Percentiles rank a stretch among this genome's conserved stretches.
Evolutionary conservation across 371 early-diverging fungal species (phyloP).

Genomic region (Dichotomocladium elegans): DNA sequence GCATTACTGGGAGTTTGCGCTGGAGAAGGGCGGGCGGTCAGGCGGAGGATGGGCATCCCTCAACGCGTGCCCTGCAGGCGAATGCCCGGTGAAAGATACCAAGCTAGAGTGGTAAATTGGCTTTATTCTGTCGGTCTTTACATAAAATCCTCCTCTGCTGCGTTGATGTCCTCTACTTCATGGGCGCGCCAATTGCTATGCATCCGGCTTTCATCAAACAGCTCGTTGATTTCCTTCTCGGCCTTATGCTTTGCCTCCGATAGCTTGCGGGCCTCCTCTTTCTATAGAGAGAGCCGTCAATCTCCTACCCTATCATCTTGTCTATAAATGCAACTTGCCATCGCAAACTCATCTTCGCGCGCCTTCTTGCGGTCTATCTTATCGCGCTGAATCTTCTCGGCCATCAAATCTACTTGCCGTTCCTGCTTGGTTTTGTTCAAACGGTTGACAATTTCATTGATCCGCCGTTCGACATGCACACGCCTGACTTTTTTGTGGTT

Average conservation of each 20-base stretch:
- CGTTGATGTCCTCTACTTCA: conserved; percentile 54
- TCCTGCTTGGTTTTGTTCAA: conserved; percentile 91
- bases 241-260: conserved; percentile 38
- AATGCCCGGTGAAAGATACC: conserved; percentile 4
- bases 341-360: conserved; percentile 47
- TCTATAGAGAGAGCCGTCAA: conserved; percentile 15
- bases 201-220: conserved; percentile 60
- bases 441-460: conserved; percentile 86
- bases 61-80: conserved; percentile 26
- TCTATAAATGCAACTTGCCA: conserved; percentile 18
- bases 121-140: conserved; percentile 31
- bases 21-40: conserved; percentile 35
- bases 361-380: conserved; percentile 49
- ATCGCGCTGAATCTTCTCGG: conserved; percentile 67
- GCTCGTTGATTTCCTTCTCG: conserved; percentile 49
- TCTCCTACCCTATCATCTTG: neutral
- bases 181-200: conserved; percentile 54
- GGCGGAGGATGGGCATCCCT: conserved; percentile 29
- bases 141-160: conserved; percentile 77
- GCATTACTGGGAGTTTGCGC: conserved; percentile 49
- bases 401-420: conserved; percentile 67
- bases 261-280: conserved; percentile 26
- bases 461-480: conserved; percentile 71
- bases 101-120: conserved; percentile 9
- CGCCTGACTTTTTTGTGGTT: conserved; percentile 75